phyloP scores from a whole-genome alignment of 179 eudicot genomes.

The Heliamphora pulchella region DNA sequence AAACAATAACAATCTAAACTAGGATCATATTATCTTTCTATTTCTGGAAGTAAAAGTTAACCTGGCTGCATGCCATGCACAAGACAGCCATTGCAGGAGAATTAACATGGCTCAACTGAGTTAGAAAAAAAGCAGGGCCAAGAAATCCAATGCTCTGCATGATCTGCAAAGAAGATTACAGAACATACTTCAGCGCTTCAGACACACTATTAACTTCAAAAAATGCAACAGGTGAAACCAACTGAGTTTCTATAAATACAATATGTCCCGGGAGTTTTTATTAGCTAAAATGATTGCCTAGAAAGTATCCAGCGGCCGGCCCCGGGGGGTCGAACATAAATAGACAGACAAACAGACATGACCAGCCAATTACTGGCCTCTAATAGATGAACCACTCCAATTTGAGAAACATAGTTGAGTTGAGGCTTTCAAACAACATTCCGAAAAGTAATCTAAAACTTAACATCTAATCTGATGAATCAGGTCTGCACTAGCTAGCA shows the following conservation, averaged over 20 bases:
- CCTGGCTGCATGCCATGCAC: constrained; percentile 99
- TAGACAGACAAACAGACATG: too few relatives aligned
- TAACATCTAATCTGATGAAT: neutral
- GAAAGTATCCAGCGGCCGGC: too few relatives aligned
- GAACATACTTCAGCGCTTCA: constrained; percentile 8
- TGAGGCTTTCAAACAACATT: neutral
- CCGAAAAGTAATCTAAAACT: neutral
- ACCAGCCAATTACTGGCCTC: neutral
- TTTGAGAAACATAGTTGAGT: neutral
- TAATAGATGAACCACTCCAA: neutral
- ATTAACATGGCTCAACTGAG: constrained; percentile 81
- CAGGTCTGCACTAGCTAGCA: neutral
- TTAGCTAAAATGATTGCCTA: too few relatives aligned
- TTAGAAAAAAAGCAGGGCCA: constrained; percentile 97
- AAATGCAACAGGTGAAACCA: neutral
- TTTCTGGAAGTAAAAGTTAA: constrained; percentile 20
- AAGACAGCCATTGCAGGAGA: constrained; percentile 95
- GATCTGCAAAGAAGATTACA: constrained; percentile 34
- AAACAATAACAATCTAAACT: neutral
- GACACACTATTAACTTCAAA: neutral
- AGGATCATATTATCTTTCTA: neutral
- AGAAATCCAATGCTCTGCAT: constrained; percentile 90
- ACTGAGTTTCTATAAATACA: neutral
- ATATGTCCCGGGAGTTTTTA: too few relatives aligned
- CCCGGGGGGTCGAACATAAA: too few relatives aligned